Conservation (phyloP, 495 filamentous ascomycete species). For the Penicillium manginii region DNA sequence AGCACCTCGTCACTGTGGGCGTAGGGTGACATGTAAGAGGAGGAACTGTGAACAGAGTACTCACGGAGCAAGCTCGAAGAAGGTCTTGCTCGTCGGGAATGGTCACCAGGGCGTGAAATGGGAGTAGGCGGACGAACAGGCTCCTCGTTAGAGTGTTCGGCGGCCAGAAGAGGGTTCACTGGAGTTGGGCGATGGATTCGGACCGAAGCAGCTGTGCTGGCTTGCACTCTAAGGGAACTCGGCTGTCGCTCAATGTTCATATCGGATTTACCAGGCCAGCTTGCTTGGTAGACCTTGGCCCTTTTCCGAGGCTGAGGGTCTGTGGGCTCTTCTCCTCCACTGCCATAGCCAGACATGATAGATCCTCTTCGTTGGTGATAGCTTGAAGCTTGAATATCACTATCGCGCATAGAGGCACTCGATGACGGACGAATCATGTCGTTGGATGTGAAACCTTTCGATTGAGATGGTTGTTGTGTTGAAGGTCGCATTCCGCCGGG, state of each 20-base stretch:
- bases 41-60: slow-evolving; percentile 40
- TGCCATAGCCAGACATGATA: slow-evolving; percentile 64
- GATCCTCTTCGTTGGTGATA: slow-evolving; percentile 40
- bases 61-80: slow-evolving; percentile 47
- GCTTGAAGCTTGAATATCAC: slow-evolving; percentile 36
- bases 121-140: slow-evolving; percentile 82
- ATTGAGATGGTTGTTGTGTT: slow-evolving; percentile 28
- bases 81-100: slow-evolving; percentile 36
- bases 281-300: slow-evolving; percentile 71
- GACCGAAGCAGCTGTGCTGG: slow-evolving; percentile 84
- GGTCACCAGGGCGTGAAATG: slow-evolving; percentile 53
- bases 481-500: slow-evolving; percentile 36
- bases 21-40: slow-evolving; percentile 55
- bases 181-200: slow-evolving; percentile 81
- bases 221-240: slow-evolving; percentile 83
- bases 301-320: slow-evolving; percentile 67
- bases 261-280: slow-evolving; percentile 67
- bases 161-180: slow-evolving; percentile 53
- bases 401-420: slow-evolving; percentile 49
- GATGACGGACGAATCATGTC: slow-evolving; percentile 52
- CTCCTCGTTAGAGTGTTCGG: slow-evolving; percentile 68
- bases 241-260: slow-evolving; percentile 68
- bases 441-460: slow-evolving; percentile 31
- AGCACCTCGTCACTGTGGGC: slow-evolving; percentile 42
- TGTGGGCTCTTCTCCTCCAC: slow-evolving; percentile 63